phyloP scores from a whole-genome alignment of 2,329 filamentous ascomycete species.

The Laburnicola sp. region DNA sequence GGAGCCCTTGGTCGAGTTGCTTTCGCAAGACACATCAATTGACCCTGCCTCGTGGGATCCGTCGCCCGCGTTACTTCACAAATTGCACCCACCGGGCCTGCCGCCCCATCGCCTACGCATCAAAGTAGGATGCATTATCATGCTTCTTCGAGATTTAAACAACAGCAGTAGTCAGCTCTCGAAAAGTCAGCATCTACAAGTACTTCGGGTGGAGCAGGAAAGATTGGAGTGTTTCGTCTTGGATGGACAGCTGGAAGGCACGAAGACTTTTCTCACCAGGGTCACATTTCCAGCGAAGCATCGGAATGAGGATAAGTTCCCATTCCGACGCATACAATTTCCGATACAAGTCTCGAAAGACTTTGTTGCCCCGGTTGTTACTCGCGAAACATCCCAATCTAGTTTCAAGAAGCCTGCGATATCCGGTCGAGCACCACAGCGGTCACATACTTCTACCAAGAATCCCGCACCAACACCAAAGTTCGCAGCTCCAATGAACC shows the following conservation, averaged over 20 bases:
- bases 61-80: slow-evolving; percentile 30
- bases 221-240: slow-evolving; percentile 39
- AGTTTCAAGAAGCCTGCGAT: slow-evolving; percentile 29
- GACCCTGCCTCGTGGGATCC: slow-evolving; percentile 30
- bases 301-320: slow-evolving; percentile 29
- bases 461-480: slow-evolving; percentile 12
- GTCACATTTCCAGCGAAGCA: slow-evolving; percentile 34
- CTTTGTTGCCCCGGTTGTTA: slow-evolving; percentile 2
- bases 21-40: slow-evolving; percentile 36
- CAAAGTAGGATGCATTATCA: slow-evolving; percentile 39
- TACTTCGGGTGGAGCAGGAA: slow-evolving; percentile 33
- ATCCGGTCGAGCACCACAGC: slow-evolving; percentile 12
- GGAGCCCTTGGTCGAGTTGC: slow-evolving; percentile 34
- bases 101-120: slow-evolving; percentile 41
- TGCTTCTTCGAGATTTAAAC: slow-evolving; percentile 32
- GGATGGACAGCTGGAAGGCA: slow-evolving; percentile 39
- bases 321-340: slow-evolving; percentile 38
- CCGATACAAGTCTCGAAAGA: slow-evolving; percentile 36
- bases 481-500: slow-evolving; percentile 3
- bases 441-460: slow-evolving; percentile 10
- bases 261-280: slow-evolving; percentile 35
- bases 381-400: slow-evolving; percentile 15
- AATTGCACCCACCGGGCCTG: slow-evolving; percentile 36
- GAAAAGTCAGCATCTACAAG: slow-evolving; percentile 38
- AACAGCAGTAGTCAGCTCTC: slow-evolving; percentile 35